phyloP scores from a whole-genome alignment of 106 monocot species.

The Platanthera guangdongensis region DNA sequence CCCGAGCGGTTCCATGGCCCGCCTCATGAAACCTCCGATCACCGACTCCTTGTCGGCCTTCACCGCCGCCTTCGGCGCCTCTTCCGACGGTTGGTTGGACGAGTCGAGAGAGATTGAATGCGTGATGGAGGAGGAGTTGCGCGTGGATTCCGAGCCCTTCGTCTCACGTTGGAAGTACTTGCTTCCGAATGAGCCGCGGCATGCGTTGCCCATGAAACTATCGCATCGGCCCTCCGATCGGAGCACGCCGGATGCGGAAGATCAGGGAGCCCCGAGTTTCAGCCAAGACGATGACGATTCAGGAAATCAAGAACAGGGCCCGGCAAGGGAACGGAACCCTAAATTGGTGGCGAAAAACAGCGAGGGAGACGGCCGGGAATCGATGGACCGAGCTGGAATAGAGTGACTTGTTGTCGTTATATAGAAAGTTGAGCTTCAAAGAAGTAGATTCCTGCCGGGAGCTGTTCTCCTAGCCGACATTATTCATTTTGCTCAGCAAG shows the following conservation, averaged over 20 bases:
- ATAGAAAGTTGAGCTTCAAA: background rate
- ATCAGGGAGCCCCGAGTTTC: background rate
- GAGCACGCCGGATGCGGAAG: background rate
- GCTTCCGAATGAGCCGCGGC: slow-evolving; percentile 15
- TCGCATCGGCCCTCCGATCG: background rate
- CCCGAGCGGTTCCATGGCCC: slow-evolving; percentile 15
- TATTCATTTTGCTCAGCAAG: too few species aligned
- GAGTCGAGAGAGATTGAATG: background rate
- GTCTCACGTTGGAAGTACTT: slow-evolving; percentile 15
- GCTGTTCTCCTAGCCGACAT: too few species aligned
- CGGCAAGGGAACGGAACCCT: background rate
- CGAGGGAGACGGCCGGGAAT: background rate
- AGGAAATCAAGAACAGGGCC: background rate
- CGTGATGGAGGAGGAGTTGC: background rate
- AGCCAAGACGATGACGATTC: background rate
- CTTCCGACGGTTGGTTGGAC: background rate
- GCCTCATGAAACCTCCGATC: slow-evolving; percentile 21
- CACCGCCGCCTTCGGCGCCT: slow-evolving; percentile 1
- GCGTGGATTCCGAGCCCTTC: slow-evolving; percentile 4
- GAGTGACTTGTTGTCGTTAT: background rate
- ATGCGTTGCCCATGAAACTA: slow-evolving; percentile 23
- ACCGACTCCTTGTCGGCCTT: background rate
- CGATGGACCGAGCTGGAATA: background rate
- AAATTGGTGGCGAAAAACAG: background rate
- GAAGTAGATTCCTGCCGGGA: too few species aligned